Conservation (phyloP, 1,284 basidiomycete genomes). For the Trichosporon ovoides region DNA sequence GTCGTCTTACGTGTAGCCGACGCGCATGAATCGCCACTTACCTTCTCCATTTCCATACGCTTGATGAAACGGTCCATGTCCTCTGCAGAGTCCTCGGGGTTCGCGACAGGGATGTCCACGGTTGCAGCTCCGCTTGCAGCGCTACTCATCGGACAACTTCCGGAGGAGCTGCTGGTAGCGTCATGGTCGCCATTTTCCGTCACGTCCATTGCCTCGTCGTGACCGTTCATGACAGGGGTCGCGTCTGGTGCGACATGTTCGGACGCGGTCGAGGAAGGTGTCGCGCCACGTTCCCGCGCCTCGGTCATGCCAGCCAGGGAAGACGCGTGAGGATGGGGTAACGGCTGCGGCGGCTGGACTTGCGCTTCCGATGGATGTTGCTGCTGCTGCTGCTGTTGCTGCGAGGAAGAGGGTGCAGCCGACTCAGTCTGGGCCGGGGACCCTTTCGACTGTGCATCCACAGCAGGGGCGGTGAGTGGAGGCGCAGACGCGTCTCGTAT, state of each 20-base stretch:
- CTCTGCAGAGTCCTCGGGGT: constrained; percentile 20
- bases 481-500: not conserved
- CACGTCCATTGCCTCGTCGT: constrained; percentile 5
- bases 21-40: constrained; percentile 18
- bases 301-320: not conserved
- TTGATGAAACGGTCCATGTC: constrained; percentile 40
- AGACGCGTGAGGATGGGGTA: not conserved
- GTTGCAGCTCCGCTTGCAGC: constrained; percentile 5
- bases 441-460: not conserved
- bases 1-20: not conserved
- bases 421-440: too few species aligned
- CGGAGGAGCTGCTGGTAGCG: constrained; percentile 8
- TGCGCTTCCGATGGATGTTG: not conserved
- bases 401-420: not conserved
- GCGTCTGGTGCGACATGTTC: not conserved
- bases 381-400: constrained; percentile 4
- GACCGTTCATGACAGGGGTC: not conserved
- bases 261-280: not conserved
- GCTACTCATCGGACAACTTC: constrained; percentile 5
- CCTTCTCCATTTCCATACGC: constrained; percentile 46
- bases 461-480: not conserved
- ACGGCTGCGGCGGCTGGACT: not conserved
- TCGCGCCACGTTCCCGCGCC: not conserved
- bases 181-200: constrained; percentile 6
- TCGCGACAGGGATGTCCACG: constrained; percentile 8